Evolutionary conservation across 2,329 filamentous ascomycete species (phyloP), one percentile per base, ranked within the genome.

Genomic region (Blastomyces silverae): DNA sequence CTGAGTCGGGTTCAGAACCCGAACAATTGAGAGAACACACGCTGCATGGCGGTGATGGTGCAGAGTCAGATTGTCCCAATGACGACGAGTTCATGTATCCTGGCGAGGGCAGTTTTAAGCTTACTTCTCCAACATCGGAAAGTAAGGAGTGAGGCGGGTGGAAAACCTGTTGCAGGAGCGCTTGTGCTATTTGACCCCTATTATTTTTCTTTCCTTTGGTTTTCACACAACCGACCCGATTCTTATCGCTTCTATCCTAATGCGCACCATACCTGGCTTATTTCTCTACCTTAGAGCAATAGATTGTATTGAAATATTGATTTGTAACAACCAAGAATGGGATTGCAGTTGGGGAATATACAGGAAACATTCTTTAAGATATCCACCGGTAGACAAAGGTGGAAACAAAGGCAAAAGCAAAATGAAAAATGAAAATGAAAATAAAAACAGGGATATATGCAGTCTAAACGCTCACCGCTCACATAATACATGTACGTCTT

Each of bases 391-490:
- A 6, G 25, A 53, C 10, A 57, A 57, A 39, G 13, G 11, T 22
- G 37, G 22, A 28, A 44, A 44, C 7, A 59, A 59, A 59, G 44
- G 20, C 10, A 56, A 28, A 56, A 55, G 20, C 8, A 44, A 20
- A 53, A 28, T 17, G n/a, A 28, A 42, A n/a, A 25, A 7, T 17
- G 42, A 13, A 28, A 59, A 4, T 3, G 53, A 55, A 25, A 55
- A 55, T 8, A 5, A 6, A 22, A 57, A 22, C 5, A n/a, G 22
- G 37, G 42, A 59, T 59, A 59, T 59, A 25, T 59, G 6, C 7
- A 59, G 22, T 20, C 34, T 59, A 59, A 59, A 44, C 10, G 37
- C 56, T 44, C 56, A 31, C n/a, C 28, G 37, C 37, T 39, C 37
- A 39, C n/a, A 44, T 59, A 37, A 44, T 6, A 20, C 34, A 44